Base-by-base conservation (phyloP, 257 asterid species). In the Plantago ovata region DNA sequence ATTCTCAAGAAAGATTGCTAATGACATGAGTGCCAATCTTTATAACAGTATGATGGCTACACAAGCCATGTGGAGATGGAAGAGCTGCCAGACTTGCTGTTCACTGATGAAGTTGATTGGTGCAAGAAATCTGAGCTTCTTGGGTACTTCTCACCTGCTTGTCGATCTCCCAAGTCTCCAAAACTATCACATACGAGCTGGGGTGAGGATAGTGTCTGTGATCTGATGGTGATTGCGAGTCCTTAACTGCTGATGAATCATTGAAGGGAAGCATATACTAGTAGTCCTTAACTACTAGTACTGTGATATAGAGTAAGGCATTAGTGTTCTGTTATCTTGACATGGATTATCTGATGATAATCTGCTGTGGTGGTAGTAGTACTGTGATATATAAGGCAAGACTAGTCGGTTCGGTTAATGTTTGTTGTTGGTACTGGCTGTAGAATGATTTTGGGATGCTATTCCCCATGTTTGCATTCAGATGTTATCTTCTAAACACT, bases 111-210 rank as follows among this genome's bases (percentile, higher is more conserved):
- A 59, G 63, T 52, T 73, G 61, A 15, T 60, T 15, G n/a, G 36
- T 24, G 28, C 68, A 24, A 38, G 39, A 63, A 63, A 32, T 48
- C 50, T 22, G 80, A 55, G 51, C 23, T 56, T 14, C 61, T 22
- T 5, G 73, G 73, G 41, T 52, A 21, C 59, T 40, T 12, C 50
- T 81, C 86, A n/a, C 91, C 91, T 53, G 56, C 44, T 14, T 61
- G 72, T 46, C 64, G 53, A 57, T 75, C 86, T 63, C 89, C 95
- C n/a, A 55, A 65, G 62, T 81, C 94, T 9, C 80, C 86, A 4
- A 68, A 48, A 66, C 62, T 72, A 14, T 61, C 67, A 1, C 56
- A 56, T 46, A 69, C 47, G 74, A 66, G 53, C 66, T 75, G 89
- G 95, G 75, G 67, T 33, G 83, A 73, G 1, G 78, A 72, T 13